Evolutionary conservation across 2,329 filamentous ascomycete species (phyloP).

Genomic region (Boeremia lycopersici): DNA sequence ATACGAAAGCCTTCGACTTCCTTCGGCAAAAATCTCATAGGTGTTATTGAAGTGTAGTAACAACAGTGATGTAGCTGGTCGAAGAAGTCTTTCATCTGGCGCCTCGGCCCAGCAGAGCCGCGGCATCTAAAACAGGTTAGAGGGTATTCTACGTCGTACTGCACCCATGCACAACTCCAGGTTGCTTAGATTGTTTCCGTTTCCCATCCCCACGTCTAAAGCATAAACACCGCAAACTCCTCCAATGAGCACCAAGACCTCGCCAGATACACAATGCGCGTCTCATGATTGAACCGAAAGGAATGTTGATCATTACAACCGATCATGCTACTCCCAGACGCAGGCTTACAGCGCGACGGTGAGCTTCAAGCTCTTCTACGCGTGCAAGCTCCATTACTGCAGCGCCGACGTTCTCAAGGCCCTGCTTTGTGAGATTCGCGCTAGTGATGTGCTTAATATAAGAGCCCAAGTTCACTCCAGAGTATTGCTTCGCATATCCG

Average conservation of each 20-base stretch:
- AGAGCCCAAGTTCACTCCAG: constrained; percentile 91
- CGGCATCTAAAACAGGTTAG: background rate
- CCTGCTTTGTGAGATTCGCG: constrained; percentile 84
- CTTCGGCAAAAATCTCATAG: background rate
- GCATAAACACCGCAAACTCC: constrained; percentile 19
- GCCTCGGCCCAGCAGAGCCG: constrained; percentile 7
- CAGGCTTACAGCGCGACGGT: constrained; percentile 75
- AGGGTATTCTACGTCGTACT: constrained; percentile 9
- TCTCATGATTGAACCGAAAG: constrained; percentile 1
- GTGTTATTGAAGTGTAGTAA: background rate
- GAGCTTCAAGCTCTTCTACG: constrained; percentile 93
- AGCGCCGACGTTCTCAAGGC: constrained; percentile 80
- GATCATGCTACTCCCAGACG: constrained; percentile 55
- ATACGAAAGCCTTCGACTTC: background rate
- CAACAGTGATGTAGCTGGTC: background rate
- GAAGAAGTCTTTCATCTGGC: background rate
- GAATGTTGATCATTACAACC: background rate
- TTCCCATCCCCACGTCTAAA: constrained; percentile 12
- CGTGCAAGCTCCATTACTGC: constrained; percentile 95
- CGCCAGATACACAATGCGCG: constrained; percentile 8
- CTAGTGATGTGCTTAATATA: constrained; percentile 99
- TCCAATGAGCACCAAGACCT: constrained; percentile 7
- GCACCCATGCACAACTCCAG: constrained; percentile 9
- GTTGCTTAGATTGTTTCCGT: constrained; percentile 8
- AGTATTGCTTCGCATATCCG: constrained; percentile 98